Evolutionary conservation across 371 early-diverging fungal genomes (phyloP), one percentile per base, ranked within the genome.

Genomic region (Mucor racemosus): DNA sequence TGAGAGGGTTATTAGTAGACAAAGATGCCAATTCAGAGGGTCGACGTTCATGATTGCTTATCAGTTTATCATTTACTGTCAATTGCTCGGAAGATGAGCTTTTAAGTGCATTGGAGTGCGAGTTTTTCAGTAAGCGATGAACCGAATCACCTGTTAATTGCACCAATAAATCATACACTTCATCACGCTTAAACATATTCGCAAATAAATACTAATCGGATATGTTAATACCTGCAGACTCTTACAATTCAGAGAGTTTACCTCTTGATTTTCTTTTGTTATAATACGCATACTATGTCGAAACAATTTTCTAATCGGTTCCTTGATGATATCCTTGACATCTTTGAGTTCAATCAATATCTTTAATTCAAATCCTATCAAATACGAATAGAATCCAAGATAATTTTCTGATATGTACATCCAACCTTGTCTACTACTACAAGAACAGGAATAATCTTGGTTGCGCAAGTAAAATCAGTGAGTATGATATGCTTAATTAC

Each of bases 111-210:
- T 90, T 92, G 14, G 91, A 74, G 8, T 81, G 81, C 3, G 93
- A 87, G 72, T 86, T 93, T 66, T 94, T 89, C 64, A 98, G 78
- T 33, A 98, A 78, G 15, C 92, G 87, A 64, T 93, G 91, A 91
- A 95, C 93, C 4, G 95, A 92, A 56, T 91, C 72, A 39, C 90
- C 87, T 0, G 93, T 93, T 61, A 98, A 77, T 64, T 97, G 94
- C 35, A 95, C 92, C 19, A 98, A 75, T 35, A 97, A 74, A 54
- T 96, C 96, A 66, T 89, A 96, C 0, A 95, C 68, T 35, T 72
- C 96, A 72, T 98, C 97, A 17, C 99, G 87, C 62, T 91, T 92
- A 75, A 98, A 97, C 58, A 98, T 85, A 66, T 98, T 98, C 8
- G 94, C 89, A 67, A 98, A 97, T 60, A 91, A 76, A 74, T 95